Evolutionary conservation across 345 rosid genomes (phyloP).

Genomic region (Corymbia maculata): DNA sequence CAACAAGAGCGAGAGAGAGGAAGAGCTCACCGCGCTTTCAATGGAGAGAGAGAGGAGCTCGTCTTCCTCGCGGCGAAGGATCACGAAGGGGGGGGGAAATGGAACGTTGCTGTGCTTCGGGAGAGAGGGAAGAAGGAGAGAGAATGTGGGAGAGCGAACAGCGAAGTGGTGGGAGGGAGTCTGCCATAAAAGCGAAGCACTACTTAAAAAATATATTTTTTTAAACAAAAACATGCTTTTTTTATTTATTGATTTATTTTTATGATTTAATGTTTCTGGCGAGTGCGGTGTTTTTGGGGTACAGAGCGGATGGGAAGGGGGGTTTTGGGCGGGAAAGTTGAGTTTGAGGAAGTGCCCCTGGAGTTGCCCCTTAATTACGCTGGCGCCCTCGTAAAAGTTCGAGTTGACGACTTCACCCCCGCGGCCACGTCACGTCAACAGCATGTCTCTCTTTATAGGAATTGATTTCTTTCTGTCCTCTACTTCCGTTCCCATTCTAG

Average conservation of each 20-base stretch:
- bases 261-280: no score
- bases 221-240: background rate
- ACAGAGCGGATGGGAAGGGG: background rate
- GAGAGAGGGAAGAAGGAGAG: background rate
- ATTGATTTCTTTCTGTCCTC: no score
- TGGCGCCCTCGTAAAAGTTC: background rate
- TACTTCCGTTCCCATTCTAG: no score
- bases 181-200: background rate
- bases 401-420: background rate
- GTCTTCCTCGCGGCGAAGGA: background rate
- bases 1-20: background rate
- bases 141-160: background rate
- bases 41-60: background rate
- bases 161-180: background rate
- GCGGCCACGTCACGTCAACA: background rate
- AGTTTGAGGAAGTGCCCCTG: background rate
- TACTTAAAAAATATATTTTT: background rate
- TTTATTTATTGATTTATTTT: background rate
- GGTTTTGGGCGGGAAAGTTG: slow-evolving; percentile 7
- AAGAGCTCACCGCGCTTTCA: background rate
- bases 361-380: background rate
- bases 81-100: background rate
- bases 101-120: background rate
- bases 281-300: background rate
- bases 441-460: no score